Evolutionary conservation across 352 stramenopile genomes (phyloP).

Genomic region (Pythium angustatum): DNA sequence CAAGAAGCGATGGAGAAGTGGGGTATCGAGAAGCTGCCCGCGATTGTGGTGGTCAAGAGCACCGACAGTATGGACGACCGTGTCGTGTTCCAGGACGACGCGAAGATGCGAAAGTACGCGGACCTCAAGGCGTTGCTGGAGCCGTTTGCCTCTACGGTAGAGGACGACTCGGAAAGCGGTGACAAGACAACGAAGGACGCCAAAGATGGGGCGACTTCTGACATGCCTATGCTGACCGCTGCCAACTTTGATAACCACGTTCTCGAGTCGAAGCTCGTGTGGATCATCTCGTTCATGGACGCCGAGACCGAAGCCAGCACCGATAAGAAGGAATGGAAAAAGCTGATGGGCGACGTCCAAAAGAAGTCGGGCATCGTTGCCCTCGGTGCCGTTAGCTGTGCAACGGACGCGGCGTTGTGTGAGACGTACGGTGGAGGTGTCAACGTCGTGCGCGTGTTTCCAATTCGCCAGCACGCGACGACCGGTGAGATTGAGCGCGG

Average conservation of each 20-base stretch:
- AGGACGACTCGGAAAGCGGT: not conserved
- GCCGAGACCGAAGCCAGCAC: constrained; percentile 34
- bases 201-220: constrained; percentile 26
- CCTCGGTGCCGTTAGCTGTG: constrained; percentile 54
- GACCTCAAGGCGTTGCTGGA: constrained; percentile 60
- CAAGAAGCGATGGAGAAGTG: constrained; percentile 38
- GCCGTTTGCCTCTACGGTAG: constrained; percentile 37
- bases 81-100: constrained; percentile 21
- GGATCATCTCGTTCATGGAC: constrained; percentile 68
- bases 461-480: constrained; percentile 25
- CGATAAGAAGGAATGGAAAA: constrained; percentile 46
- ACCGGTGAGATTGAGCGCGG: constrained; percentile 37
- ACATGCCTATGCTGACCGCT: constrained; percentile 43
- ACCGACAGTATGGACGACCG: constrained; percentile 7
- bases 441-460: constrained; percentile 52
- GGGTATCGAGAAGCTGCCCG: constrained; percentile 40
- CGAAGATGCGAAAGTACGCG: constrained; percentile 56
- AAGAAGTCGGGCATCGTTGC: constrained; percentile 65
- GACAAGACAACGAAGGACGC: not conserved
- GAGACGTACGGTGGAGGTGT: constrained; percentile 49
- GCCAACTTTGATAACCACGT: constrained; percentile 58
- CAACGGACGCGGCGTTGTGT: constrained; percentile 46
- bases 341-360: constrained; percentile 48
- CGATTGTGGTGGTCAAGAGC: constrained; percentile 44
- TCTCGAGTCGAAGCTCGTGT: constrained; percentile 49